These are phyloP conservation scores for Cutaneotrichosporon sp. DNA, from an alignment of 1,284 basidiomycete genomes.

Conservation along the genomic window DNA sequence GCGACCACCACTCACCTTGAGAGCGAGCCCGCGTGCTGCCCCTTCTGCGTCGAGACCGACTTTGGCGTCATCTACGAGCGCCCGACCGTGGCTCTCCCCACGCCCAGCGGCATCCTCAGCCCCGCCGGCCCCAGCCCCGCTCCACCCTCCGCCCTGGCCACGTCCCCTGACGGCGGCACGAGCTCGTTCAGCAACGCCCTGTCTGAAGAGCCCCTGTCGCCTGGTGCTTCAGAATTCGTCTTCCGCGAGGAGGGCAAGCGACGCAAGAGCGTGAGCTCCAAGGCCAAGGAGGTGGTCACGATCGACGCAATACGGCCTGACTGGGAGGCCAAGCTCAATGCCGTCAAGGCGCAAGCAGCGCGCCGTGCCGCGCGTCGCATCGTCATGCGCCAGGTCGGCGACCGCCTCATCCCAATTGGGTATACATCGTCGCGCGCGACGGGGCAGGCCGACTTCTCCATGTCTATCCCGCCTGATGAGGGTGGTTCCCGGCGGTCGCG, in stretches of 20 bases:
- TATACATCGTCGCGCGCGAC: slow-evolving; percentile 64
- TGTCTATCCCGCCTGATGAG: slow-evolving; percentile 33
- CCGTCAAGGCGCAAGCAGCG: slow-evolving; percentile 81
- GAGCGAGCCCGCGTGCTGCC: slow-evolving; percentile 92
- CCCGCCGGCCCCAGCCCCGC: slow-evolving; percentile 1
- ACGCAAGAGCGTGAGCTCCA: slow-evolving; percentile 56
- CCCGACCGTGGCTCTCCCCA: slow-evolving; percentile 54
- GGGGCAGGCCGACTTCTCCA: slow-evolving; percentile 50
- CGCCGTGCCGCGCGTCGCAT: slow-evolving; percentile 91
- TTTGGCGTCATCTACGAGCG: slow-evolving; percentile 91
- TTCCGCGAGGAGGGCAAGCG: slow-evolving; percentile 40
- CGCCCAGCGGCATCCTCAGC: slow-evolving; percentile 12
- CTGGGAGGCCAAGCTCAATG: slow-evolving; percentile 90
- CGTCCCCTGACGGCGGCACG: slow-evolving; percentile 64
- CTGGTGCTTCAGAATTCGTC: background rate
- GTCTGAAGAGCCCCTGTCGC: slow-evolving; percentile 5
- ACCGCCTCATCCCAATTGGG: slow-evolving; percentile 93
- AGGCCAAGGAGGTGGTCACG: slow-evolving; percentile 75
- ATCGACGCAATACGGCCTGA: slow-evolving; percentile 91
- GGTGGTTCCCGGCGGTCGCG: slow-evolving; percentile 14
- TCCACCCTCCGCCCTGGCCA: slow-evolving; percentile 34
- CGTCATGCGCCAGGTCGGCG: slow-evolving; percentile 98
- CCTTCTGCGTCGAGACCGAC: slow-evolving; percentile 94
- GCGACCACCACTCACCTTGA: slow-evolving; percentile 87
- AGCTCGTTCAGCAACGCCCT: slow-evolving; percentile 34